Base-by-base conservation (phyloP, 1,284 basidiomycete genomes). In the Leccinum subrobustum region DNA sequence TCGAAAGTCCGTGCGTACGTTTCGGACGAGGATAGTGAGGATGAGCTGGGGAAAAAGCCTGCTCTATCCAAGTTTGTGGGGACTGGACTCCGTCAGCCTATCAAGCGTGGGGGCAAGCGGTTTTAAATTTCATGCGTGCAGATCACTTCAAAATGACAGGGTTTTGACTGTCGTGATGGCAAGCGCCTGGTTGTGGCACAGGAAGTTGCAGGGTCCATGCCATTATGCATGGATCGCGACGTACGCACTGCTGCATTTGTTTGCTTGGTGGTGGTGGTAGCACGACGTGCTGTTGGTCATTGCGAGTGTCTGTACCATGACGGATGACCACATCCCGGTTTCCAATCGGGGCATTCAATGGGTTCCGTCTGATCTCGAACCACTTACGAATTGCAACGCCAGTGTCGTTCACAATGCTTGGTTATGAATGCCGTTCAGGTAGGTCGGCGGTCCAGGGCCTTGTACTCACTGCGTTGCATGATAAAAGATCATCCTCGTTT, bases 71-170 rank as follows among this genome's bases (percentile, higher is more conserved):
- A 68, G 63, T 73, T 61, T 29, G 72, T 74, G 63, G 63, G 63
- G 52, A 58, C 58, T 59, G 85, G 69, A 20, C 78, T 85, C 52
- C 82, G 84, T 65, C 89, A 91, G 65, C 89, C 89, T 6, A 77
- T 91, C 60, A 90, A 86, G 74, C 82, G 89, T 65, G 86, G 86
- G 42, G 87, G 83, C 25, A 88, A 83, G 70, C 81, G 86, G 62
- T 91, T 91, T 76, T 91, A 76, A 81, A 58, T 61, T 56, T 56
- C 54, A 20, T 55, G 14, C 25, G 1, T n/a, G 27, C 51, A 51
- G n/a, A 52, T 27, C 23, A 11, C 23, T 50, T 6, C 25, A 12
- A 4, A 16, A 27, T 9, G 51, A 25, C n/a, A 27, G 35, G 35
- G 14, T 47, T 54, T 60, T 37, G 48, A 54, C 23, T 47, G 58